A percentile compares a stretch with the other conserved stretches of the same genome.
phyloP scores from a whole-genome alignment of 2,329 filamentous ascomycete genomes.

The Hypomyces perniciosus region DNA sequence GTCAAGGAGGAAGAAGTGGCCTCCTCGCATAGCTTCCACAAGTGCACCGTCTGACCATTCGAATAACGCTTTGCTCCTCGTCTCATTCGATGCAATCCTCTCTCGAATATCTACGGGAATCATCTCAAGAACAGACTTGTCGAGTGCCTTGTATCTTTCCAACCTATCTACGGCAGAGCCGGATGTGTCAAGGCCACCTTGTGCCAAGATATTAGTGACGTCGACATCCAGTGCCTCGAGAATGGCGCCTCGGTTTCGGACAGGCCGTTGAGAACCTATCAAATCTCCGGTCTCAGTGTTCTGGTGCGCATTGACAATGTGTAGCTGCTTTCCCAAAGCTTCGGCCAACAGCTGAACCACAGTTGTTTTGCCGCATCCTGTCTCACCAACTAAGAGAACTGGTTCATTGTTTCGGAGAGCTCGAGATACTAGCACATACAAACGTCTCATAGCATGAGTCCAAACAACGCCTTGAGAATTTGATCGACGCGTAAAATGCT shows the following conservation, averaged over 20 bases:
- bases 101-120: constrained; percentile 44
- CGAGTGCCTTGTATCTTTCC: constrained; percentile 44
- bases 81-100: constrained; percentile 42
- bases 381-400: constrained; percentile 90
- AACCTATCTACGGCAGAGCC: constrained; percentile 51
- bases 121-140: constrained; percentile 41
- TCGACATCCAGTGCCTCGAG: constrained; percentile 59
- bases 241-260: constrained; percentile 75
- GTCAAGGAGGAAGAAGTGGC: constrained; percentile 87
- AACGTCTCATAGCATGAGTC: constrained; percentile 88
- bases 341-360: constrained; percentile 90
- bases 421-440: constrained; percentile 83
- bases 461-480: constrained; percentile 71
- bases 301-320: constrained; percentile 95
- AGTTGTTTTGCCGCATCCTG: constrained; percentile 95
- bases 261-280: constrained; percentile 88
- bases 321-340: constrained; percentile 66
- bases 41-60: constrained; percentile 95
- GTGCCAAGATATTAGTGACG: constrained; percentile 43
- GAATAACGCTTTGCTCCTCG: constrained; percentile 77
- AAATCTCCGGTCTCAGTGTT: constrained; percentile 97
- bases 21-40: constrained; percentile 86
- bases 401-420: constrained; percentile 89
- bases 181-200: constrained; percentile 34
- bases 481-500: constrained; percentile 37